Evolutionary conservation across 331 rosid species (phyloP), one percentile per base, ranked within the genome.

Genomic region (Phaseolus coccineus): DNA sequence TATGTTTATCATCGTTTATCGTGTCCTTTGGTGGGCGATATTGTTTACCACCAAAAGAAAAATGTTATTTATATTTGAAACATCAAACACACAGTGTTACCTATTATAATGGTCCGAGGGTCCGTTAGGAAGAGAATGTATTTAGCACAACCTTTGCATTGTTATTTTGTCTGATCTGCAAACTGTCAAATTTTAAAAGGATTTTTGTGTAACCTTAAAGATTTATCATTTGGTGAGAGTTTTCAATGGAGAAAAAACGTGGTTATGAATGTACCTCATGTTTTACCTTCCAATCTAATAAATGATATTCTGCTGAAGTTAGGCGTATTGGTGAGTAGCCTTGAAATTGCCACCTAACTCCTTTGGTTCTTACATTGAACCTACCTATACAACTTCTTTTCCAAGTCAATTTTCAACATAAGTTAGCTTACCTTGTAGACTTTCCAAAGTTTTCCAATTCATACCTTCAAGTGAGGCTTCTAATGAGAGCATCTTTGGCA

Each of bases 321-420:
- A 88, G 88, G 91, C 86, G 88, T 25, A 37, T 50, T 67, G 69
- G 78, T 62, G 4, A 78, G 61, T 79, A 71, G 79, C 64, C 83
- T 65, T n/a, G n/a, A 56, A 52, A 80, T 82, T 74, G 14, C 84
- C 48, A 84, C 93, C 90, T 55, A 78, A 68, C 48, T 24, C 33
- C 51, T 6, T 63, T 73, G 59, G 80, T 62, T 65, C 37, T 7
- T 76, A 76, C 82, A 28, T 46, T 57, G 68, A 61, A 80, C 81
- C 66, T 79, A 22, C 33, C 77, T 35, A 13, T 63, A 11, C 28
- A 52, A 5, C 71, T 33, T 33, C 63, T 66, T 40, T 69, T 77
- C 64, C n/a, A 74, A 69, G 78, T 81, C 74, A 72, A 75, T 74
- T 71, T 37, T 78, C 44, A 82, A 44, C 39, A 59, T 58, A 19